Conservation (phyloP, 352 stramenopile species). For the Phytophthora rubi region DNA sequence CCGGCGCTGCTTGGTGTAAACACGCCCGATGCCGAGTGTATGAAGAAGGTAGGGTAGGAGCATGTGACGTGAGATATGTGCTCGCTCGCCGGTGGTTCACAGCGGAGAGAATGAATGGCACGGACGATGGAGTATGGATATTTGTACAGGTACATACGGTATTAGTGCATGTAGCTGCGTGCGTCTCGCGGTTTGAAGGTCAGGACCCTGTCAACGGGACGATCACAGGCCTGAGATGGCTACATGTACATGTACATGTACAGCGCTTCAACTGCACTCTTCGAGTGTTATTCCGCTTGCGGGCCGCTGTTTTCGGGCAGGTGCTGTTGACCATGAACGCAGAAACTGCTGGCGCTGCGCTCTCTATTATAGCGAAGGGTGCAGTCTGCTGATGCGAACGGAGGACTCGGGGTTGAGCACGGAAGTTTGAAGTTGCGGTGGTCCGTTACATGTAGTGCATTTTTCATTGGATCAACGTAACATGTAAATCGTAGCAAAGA, state of each 20-base stretch:
- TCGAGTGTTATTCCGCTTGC: background rate
- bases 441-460: background rate
- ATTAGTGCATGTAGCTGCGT: background rate
- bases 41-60: no score
- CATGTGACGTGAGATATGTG: background rate
- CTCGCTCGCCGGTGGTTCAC: no score
- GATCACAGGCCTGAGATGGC: conserved; percentile 21
- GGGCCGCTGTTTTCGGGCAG: background rate
- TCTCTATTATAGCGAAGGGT: background rate
- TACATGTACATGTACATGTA: conserved; percentile 1
- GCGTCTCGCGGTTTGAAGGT: background rate
- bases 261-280: background rate
- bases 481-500: background rate
- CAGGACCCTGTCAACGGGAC: conserved; percentile 11
- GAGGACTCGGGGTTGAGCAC: no score
- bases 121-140: no score
- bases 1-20: conserved; percentile 3
- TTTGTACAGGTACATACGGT: no score
- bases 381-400: no score
- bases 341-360: background rate
- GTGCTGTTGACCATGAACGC: background rate
- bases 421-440: no score
- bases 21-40: background rate
- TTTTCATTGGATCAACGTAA: background rate
- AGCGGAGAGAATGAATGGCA: no score